These are phyloP conservation scores for Avena insularis DNA, from an alignment of 176 grass and related monocot genomes.

Conservation along the genomic window DNA sequence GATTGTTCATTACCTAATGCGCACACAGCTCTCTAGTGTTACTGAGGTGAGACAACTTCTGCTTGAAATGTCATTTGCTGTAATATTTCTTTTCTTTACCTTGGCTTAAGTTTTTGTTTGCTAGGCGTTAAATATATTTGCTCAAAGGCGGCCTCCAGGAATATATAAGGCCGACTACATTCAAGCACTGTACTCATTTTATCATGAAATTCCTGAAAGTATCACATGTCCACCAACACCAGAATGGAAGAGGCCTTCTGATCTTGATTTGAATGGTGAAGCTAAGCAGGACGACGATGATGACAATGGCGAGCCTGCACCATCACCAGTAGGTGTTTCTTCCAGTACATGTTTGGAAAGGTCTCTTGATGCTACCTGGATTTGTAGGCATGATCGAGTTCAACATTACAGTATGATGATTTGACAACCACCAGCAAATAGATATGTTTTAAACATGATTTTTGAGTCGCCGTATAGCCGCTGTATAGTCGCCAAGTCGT, in stretches of 20 bases:
- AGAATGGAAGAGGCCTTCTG: slow-evolving; percentile 74
- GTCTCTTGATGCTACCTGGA: not conserved
- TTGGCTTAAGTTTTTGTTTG: slow-evolving; percentile 31
- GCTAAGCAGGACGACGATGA: slow-evolving; percentile 67
- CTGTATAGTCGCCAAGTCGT: too few relatives aligned
- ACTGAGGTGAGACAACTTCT: slow-evolving; percentile 53
- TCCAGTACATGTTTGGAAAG: slow-evolving; percentile 25
- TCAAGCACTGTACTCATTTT: slow-evolving; percentile 68
- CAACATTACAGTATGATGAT: slow-evolving; percentile 14
- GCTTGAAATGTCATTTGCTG: slow-evolving; percentile 22
- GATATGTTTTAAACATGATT: not conserved
- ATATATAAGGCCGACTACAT: slow-evolving; percentile 84
- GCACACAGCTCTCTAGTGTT: slow-evolving; percentile 59
- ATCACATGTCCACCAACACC: slow-evolving; percentile 65
- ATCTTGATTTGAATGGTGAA: slow-evolving; percentile 83
- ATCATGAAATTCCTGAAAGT: slow-evolving; percentile 73
- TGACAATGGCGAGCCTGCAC: slow-evolving; percentile 39
- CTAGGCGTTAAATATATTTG: slow-evolving; percentile 72
- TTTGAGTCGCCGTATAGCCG: too few relatives aligned
- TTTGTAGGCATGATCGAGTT: not conserved
- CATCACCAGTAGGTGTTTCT: slow-evolving; percentile 49
- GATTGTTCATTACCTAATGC: slow-evolving; percentile 78
- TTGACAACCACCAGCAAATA: slow-evolving; percentile 4
- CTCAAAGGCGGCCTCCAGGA: slow-evolving; percentile 71
- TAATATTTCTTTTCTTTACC: not conserved